Conservation (phyloP, 1,139 yeast genomes). For the Yamadazyma sp. region DNA sequence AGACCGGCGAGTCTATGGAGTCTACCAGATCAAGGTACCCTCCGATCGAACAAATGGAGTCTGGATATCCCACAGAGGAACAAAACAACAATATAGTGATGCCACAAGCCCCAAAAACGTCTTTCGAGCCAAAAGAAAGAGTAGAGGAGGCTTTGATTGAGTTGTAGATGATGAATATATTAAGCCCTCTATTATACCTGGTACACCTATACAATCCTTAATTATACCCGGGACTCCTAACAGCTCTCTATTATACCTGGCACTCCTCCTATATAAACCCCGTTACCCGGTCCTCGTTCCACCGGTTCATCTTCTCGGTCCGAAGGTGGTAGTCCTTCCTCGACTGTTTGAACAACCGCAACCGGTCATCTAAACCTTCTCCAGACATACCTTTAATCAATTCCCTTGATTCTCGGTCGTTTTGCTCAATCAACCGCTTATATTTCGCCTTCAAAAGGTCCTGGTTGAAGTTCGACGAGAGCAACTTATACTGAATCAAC, state of each 20-base stretch:
- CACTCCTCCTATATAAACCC: constrained; percentile 42
- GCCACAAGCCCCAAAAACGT: constrained; percentile 9
- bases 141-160: constrained; percentile 39
- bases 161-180: constrained; percentile 22
- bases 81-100: not conserved
- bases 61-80: constrained; percentile 3
- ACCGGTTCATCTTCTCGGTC: constrained; percentile 57
- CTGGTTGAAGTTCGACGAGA: constrained; percentile 39
- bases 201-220: no score
- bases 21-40: constrained; percentile 16
- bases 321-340: constrained; percentile 55
- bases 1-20: constrained; percentile 14
- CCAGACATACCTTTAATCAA: constrained; percentile 15
- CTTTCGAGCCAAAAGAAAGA: constrained; percentile 7
- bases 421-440: constrained; percentile 23
- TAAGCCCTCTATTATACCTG: not conserved
- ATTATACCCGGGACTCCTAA: no score
- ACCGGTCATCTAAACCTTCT: constrained; percentile 24
- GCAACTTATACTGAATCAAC: constrained; percentile 40
- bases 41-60: constrained; percentile 15
- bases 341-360: constrained; percentile 43
- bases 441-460: constrained; percentile 32
- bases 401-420: constrained; percentile 24
- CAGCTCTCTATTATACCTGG: no score
- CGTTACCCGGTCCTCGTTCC: constrained; percentile 68